Evolutionary conservation across 179 eudicot species (phyloP), one percentile per base, ranked within the genome.

Genomic region (Vitellaria paradoxa): DNA sequence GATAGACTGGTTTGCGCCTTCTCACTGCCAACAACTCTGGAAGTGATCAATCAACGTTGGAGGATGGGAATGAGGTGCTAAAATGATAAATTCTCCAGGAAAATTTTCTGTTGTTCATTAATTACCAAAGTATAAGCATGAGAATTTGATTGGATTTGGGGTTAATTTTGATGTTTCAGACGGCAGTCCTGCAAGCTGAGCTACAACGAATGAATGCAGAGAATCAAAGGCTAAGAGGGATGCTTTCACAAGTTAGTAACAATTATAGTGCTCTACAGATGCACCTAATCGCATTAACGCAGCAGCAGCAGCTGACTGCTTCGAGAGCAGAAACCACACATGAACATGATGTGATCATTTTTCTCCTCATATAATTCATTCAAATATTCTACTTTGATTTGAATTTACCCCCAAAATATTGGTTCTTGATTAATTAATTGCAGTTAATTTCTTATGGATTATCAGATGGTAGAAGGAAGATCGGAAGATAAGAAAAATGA

Each of bases 11-110:
- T 18, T 82, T 93, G 80, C 93, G 85, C 76, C 97, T 93, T 70
- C 87, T 79, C 30, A 91, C 92, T 8, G 82, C 90, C 23, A 89
- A 89, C 66, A 78, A 89, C 66, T 76, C 89, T 3, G 88, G 88
- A 72, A 91, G 97, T 63, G 97, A 95, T 81, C 93, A 91, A 67
- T 92, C 97, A 0, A 88, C 84, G 24, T 79, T 91, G 24, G 95
- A 90, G 40, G 97, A 93, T n/a, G 93, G 87, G 68, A 84, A 62
- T 79, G 94, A 92, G 97, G 98, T 93, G 89, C 37, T 2, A 30
- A 84, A 24, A 30, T 45, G 4, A 2, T 50, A 50, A 50, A 6
- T 50, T 50, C 37, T 30, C 37, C 37, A 50, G 55, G 12, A 50
- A 50, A 7, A 50, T 50, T 50, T 50, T 12, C 12, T 12, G 55